Evolutionary conservation across 371 early-diverging fungal species (phyloP).

Genomic region (Dinochytrium kinnereticum): DNA sequence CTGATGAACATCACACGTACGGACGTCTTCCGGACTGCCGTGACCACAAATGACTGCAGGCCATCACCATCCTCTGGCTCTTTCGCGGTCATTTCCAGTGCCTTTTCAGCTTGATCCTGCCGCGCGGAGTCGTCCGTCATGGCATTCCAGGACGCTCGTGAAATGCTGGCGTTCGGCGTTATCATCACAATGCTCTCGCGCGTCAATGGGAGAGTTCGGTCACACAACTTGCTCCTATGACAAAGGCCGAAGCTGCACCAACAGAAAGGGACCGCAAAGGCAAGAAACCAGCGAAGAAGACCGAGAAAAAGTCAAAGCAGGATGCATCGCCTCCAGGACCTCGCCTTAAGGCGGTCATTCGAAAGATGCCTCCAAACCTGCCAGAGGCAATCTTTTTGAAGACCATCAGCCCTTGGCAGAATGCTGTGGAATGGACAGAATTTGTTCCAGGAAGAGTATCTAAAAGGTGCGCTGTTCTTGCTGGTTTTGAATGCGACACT

Average conservation of each 20-base stretch:
- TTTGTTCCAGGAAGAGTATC: slow-evolving; percentile 77
- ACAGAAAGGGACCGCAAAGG: too few relatives aligned
- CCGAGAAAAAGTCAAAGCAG: not conserved
- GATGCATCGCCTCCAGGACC: slow-evolving; percentile 3
- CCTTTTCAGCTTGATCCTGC: not conserved
- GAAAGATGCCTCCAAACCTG: slow-evolving; percentile 79
- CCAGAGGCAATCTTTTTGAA: slow-evolving; percentile 73
- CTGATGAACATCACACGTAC: not conserved
- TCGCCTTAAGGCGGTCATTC: slow-evolving; percentile 70
- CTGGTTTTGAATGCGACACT: too few relatives aligned
- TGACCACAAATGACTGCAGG: not conserved
- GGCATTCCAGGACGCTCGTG: too few relatives aligned
- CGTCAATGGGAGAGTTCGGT: too few relatives aligned
- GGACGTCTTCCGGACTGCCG: not conserved
- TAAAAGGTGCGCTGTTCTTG: slow-evolving; percentile 58
- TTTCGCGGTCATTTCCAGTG: not conserved
- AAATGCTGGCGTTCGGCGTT: too few relatives aligned
- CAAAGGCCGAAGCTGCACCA: too few relatives aligned
- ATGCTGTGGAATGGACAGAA: slow-evolving; percentile 57
- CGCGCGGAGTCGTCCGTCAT: too few relatives aligned
- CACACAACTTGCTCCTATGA: too few relatives aligned
- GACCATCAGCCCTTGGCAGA: slow-evolving; percentile 64
- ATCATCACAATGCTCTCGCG: too few relatives aligned
- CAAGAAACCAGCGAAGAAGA: not conserved
- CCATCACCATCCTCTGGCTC: not conserved